Evolutionary conservation across 306 rosid species (phyloP).

Genomic region (Prunus campanulata): DNA sequence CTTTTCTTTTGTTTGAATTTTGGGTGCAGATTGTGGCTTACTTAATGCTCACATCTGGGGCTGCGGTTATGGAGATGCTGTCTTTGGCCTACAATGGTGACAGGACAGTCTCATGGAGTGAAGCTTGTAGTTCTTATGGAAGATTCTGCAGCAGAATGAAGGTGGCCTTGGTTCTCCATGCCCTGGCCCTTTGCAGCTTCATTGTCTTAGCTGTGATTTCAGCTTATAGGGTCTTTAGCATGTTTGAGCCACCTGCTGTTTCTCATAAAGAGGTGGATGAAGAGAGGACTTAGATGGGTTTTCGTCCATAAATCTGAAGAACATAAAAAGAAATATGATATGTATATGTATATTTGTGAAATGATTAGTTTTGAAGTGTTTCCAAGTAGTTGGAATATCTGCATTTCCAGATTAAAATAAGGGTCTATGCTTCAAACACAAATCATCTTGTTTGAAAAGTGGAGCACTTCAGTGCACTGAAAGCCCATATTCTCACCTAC

Average conservation of each 20-base stretch:
- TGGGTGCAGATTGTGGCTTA: conserved; percentile 63
- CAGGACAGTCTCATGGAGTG: conserved; percentile 81
- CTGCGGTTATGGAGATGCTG: conserved; percentile 61
- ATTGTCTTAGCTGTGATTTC: conserved; percentile 65
- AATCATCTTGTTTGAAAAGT: neutral
- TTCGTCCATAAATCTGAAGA: too few species aligned
- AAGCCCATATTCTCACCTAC: neutral
- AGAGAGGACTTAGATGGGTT: conserved; percentile 11
- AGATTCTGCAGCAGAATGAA: conserved; percentile 73
- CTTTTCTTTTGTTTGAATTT: neutral
- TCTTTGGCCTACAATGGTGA: conserved; percentile 67
- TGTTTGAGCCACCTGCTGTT: conserved; percentile 58
- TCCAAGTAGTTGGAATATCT: neutral
- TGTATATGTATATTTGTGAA: neutral
- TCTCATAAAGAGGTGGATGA: conserved; percentile 35
- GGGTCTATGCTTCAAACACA: neutral
- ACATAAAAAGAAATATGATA: too few species aligned
- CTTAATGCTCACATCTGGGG: conserved; percentile 61
- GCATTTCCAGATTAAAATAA: neutral
- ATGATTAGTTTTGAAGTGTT: neutral
- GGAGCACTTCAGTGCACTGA: neutral
- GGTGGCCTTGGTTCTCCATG: conserved; percentile 62
- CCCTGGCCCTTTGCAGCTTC: conserved; percentile 53
- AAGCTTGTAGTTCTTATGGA: conserved; percentile 68
- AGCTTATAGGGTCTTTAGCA: conserved; percentile 65